Evolutionary conservation across 768 basidiomycete species (phyloP), one percentile per base, ranked within the genome.

Genomic region (Auriscalpium orientale): DNA sequence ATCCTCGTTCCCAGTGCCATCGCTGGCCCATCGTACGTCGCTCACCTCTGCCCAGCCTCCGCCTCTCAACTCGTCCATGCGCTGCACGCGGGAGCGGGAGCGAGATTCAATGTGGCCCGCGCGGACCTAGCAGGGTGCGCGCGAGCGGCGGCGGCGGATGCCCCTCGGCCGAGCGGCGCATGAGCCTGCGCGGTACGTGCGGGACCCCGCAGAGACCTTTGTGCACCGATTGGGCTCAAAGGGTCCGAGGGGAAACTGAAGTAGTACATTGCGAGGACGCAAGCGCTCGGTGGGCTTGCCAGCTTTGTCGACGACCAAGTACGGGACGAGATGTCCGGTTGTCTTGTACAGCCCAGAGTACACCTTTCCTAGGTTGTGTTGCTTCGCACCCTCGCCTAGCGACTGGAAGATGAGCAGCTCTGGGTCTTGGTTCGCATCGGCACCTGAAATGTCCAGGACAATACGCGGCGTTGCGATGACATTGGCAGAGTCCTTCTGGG

Each of bases 341-440:
- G 83, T 88, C 68, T 98, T 95, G 65, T 98, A 98, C 64, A 98
- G 67, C 7, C 95, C 95, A 11, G 95, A 95, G 70, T 95, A 98
- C 2, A 98, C 84, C 73, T 97, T 98, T 74, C 89, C 95, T 89
- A 95, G 92, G 67, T 98, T 99, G 65, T 97, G 91, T 72, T 97
- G 95, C 70, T 90, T 91, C 38, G 90, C 84, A 40, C 95, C 95
- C 66, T 97, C 92, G 16, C 95, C 95, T 46, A 99, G 80, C 11
- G 89, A 93, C 53, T 91, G 72, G 81, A 98, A 98, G 64, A 91
- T 90, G 55, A 99, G 77, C 4, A 95, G 93, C 68, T 98, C 95
- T 1, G 94, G 94, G 64, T 98, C 94, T 45, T 90, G 74, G 63
- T 92, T 91, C 0, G 95, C 85, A 67, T 95, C 94, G 1, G 87